Conservation (phyloP, 495 filamentous ascomycete genomes). For the Letharia columbiana region DNA sequence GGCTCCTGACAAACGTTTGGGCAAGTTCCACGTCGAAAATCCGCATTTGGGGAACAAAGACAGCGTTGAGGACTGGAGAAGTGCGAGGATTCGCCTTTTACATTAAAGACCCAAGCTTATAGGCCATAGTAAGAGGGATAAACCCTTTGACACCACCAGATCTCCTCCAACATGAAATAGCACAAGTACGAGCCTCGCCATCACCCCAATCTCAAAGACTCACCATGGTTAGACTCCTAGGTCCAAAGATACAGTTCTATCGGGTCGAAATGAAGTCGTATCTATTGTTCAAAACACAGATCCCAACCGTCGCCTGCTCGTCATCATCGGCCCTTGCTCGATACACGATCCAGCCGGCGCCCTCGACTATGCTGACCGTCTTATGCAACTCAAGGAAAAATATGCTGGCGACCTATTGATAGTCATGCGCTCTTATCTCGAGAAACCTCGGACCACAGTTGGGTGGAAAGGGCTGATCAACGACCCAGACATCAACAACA, state of each 20-base stretch:
- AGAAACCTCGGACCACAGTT: constrained; percentile 98
- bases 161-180: constrained; percentile 89
- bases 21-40: constrained; percentile 80
- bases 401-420: constrained; percentile 77
- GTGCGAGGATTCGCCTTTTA: constrained; percentile 38
- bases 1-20: not conserved
- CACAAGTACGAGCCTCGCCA: constrained; percentile 15
- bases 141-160: constrained; percentile 91
- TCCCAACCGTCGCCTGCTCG: constrained; percentile 75
- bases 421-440: constrained; percentile 97
- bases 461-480: constrained; percentile 99
- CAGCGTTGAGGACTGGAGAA: constrained; percentile 82
- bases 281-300: constrained; percentile 68
- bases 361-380: constrained; percentile 71
- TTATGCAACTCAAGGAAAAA: constrained; percentile 65
- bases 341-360: constrained; percentile 89
- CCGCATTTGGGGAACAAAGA: constrained; percentile 74
- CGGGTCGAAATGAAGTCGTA: constrained; percentile 74
- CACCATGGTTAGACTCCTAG: constrained; percentile 33
- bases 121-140: constrained; percentile 64
- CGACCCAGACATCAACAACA: constrained; percentile 94
- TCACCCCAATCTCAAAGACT: not conserved
- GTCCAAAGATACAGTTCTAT: constrained; percentile 61
- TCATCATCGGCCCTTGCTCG: constrained; percentile 92
- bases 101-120: not conserved